Evolutionary conservation across 106 monocot species (phyloP).

Genomic region (Vanilla planifolia): DNA sequence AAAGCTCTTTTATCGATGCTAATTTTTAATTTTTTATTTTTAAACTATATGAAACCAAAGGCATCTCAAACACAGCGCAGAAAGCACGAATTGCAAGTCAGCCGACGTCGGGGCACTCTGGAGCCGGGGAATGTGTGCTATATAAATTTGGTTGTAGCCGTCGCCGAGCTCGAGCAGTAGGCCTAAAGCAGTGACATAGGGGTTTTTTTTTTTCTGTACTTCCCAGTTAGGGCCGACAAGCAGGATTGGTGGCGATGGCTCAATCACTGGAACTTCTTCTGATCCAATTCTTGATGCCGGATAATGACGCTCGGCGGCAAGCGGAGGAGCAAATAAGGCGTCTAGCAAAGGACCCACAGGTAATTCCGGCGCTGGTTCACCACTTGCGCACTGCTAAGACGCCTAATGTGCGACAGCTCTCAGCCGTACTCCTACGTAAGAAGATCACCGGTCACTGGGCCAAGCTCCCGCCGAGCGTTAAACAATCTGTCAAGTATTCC

Average conservation of each 20-base stretch:
- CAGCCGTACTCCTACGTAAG: slow-evolving; percentile 97
- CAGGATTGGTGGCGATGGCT: slow-evolving; percentile 29
- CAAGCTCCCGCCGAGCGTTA: slow-evolving; percentile 63
- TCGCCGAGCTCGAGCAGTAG: no score
- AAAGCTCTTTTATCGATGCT: no score
- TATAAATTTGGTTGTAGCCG: no score
- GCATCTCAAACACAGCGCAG: no score
- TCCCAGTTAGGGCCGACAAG: no score
- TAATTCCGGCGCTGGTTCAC: slow-evolving; percentile 89
- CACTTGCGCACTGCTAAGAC: slow-evolving; percentile 95
- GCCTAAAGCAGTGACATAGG: not conserved
- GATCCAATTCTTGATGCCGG: slow-evolving; percentile 95
- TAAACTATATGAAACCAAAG: no score
- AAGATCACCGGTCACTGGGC: slow-evolving; percentile 97
- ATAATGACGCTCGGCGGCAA: slow-evolving; percentile 91
- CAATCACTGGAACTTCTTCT: slow-evolving; percentile 88
- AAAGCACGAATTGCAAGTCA: no score
- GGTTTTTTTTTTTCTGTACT: not conserved
- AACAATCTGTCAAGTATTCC: slow-evolving; percentile 68
- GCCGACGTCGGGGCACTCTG: no score
- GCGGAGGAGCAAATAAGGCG: slow-evolving; percentile 97
- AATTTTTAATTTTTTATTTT: no score
- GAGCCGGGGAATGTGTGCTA: no score
- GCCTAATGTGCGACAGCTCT: slow-evolving; percentile 88
- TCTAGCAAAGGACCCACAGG: slow-evolving; percentile 78